Base-by-base conservation (phyloP, 1,139 yeast species). In the Zygosaccharomyces pseudobailii region DNA sequence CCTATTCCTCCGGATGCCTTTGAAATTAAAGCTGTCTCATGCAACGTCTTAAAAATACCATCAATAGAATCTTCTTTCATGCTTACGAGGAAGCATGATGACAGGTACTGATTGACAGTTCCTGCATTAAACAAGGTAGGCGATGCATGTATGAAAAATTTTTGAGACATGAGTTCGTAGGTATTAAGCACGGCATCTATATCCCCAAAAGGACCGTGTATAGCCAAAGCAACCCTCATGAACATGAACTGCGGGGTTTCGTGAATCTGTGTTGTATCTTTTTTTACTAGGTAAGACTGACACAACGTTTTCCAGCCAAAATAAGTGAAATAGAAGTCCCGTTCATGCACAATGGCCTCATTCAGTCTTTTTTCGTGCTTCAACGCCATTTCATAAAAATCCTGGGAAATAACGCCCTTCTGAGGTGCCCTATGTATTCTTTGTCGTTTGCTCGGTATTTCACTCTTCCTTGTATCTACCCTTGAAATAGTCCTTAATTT, bases 1-100 rank as follows among this genome's bases (percentile, higher is more conserved):
- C 96, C 96, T 59, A 87, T 82, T 56, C 96, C 96, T 54, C 96
- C 96, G 28, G 96, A 92, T 47, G 89, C 80, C 70, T 88, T 87
- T 51, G 95, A 86, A 53, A 87, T 87, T 61, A 86, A 71, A 7
- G 96, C 96, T 65, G 90, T 81, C 49, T 87, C 83, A 70, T 87
- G 86, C 58, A 87, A 76, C 23, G 96, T 87, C 55, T 85, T 87
- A 66, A 84, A 87, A 56, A 87, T 88, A 46, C 96, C 96, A 55
- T 87, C 95, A 55, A 87, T 87, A 35, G 95, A 86, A 67, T 88
- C 96, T 40, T 87, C 95, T 67, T 80, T 79, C 88, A 87, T 86
- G 48, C 88, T 87, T 46, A 87, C 78, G 48, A 87, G 75, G 76
- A 87, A 87, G 70, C 96, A 87, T 36, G 95, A 87, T 30, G 95